Conservation (phyloP, 2,329 filamentous ascomycete species). For the Bimuria novae-zelandiae region DNA sequence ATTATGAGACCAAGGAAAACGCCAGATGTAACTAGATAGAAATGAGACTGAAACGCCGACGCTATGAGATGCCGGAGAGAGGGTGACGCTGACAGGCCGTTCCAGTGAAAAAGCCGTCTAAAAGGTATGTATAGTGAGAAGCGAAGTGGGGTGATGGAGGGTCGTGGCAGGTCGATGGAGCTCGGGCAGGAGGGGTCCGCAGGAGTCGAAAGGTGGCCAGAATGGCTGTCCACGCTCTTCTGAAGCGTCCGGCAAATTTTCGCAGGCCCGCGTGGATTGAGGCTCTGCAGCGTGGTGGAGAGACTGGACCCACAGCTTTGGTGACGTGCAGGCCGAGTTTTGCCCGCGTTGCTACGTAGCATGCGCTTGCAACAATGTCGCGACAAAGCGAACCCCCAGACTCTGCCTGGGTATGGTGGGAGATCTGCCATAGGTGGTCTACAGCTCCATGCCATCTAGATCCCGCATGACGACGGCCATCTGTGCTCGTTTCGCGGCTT, state of each 20-base stretch:
- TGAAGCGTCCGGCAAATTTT: slow-evolving; percentile 2
- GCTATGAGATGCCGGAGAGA: slow-evolving; percentile 13
- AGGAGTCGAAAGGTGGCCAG: too few relatives aligned
- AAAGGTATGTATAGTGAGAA: slow-evolving; percentile 13
- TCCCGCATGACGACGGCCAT: slow-evolving; percentile 88
- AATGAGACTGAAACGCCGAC: slow-evolving; percentile 11
- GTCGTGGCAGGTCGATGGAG: too few relatives aligned
- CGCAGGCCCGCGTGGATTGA: neutral
- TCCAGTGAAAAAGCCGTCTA: neutral
- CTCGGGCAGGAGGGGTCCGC: too few relatives aligned
- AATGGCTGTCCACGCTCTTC: too few relatives aligned
- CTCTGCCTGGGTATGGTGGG: neutral
- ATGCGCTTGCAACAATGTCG: neutral
- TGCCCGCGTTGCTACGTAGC: neutral
- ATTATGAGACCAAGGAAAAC: slow-evolving; percentile 10
- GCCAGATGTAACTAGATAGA: slow-evolving; percentile 21
- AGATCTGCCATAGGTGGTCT: slow-evolving; percentile 4
- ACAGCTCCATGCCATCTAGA: slow-evolving; percentile 72
- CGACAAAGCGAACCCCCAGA: neutral
- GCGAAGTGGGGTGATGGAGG: neutral
- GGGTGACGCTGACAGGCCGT: slow-evolving; percentile 3
- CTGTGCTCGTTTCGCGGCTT: slow-evolving; percentile 91
- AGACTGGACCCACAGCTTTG: slow-evolving; percentile 8
- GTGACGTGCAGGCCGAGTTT: slow-evolving; percentile 10
- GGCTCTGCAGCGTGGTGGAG: neutral